Evolutionary conservation across 2,329 filamentous ascomycete genomes (phyloP), one percentile per base, ranked within the genome.

Genomic region (Ascochyta clinopodiicola): DNA sequence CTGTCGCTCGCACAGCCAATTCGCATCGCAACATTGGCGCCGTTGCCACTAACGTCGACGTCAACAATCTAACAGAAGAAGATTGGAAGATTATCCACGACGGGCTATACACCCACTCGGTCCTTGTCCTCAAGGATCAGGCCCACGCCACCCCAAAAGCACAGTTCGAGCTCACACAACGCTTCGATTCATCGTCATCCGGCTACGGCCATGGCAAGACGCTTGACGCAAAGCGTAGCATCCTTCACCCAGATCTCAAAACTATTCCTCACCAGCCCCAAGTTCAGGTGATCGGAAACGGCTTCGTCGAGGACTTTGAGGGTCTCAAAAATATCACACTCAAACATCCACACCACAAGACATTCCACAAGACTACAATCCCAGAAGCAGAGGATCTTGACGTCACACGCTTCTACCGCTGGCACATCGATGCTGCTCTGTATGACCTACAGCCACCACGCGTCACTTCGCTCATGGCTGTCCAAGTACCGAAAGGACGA

Each of bases 231-330:
- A 86, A 86, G 71, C 83, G 81, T 47, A 81, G 77, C 51, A 86
- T 93, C 65, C 81, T 93, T 17, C 89, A 92, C 69, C 90, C 90
- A 0, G 90, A 93, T 64, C 81, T 93, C 17, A 92, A 92, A 78
- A 92, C 90, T 0, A 85, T 93, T 37, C 89, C 90, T 0, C 87
- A 91, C 64, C 90, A 93, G 71, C 88, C 90, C 0, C 89, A 93
- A 71, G 88, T 91, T 1, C 90, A 93, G 68, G 86, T 92, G 50
- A 92, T 93, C 57, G 90, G 90, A 36, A 91, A 93, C 67, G 90
- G 90, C 5, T 82, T 84, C 42, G 82, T 93, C 1, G 72, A 82
- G 1, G 82, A 84, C 29, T 92, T 91, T 64, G 89, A 92, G 70
- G 90, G 89, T 0, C 78, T 93, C 9, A 76, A 82, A 62, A 80